Evolutionary conservation across 1,139 yeast genomes (phyloP), one percentile per base, ranked within the genome.

Genomic region (Suhomyces ambrosiae): DNA sequence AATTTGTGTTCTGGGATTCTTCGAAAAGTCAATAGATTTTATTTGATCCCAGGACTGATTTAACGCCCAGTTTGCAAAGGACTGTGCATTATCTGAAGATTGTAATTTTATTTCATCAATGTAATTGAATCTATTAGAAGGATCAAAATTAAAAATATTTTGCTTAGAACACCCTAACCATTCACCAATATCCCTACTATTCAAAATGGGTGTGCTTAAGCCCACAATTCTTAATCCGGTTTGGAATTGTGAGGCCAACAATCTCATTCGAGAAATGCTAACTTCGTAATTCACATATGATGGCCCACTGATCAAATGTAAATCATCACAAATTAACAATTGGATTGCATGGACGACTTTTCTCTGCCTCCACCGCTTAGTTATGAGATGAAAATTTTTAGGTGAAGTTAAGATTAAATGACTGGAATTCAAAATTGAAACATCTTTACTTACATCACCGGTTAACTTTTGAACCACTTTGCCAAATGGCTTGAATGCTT

Each of bases 371-470:
- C 97, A 92, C 35, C 90, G 72, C 47, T 92, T 76, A 0, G 95
- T 78, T 1, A 89, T 53, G 3, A 65, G 49, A 45, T 86, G 90
- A 67, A 88, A 85, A 44, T 86, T 90, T 14, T 64, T 71, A 0
- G 97, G 95, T 0, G 97, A 88, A 3, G 87, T 79, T 12, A 90
- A 58, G n/a, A 87, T 61, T 38, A 90, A 58, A 53, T 87, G 90
- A 40, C 80, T 75, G 16, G 66, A 61, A 1, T 80, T 79, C 8
- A 88, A 52, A 3, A 77, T 48, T 36, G 68, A 66, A 40, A 83
- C 53, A 52, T 89, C 94, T 1, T 61, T 53, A 1, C 74, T 48
- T 7, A 76, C 44, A 32, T 86, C 92, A 6, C 87, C 88, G 0
- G 80, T 73, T n/a, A 89, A 63, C 48, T 76, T 79, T 30, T 63